Evolutionary conservation across 441 rosid genomes (phyloP), one percentile per base, ranked within the genome.

Genomic region (Populus hybrid): DNA sequence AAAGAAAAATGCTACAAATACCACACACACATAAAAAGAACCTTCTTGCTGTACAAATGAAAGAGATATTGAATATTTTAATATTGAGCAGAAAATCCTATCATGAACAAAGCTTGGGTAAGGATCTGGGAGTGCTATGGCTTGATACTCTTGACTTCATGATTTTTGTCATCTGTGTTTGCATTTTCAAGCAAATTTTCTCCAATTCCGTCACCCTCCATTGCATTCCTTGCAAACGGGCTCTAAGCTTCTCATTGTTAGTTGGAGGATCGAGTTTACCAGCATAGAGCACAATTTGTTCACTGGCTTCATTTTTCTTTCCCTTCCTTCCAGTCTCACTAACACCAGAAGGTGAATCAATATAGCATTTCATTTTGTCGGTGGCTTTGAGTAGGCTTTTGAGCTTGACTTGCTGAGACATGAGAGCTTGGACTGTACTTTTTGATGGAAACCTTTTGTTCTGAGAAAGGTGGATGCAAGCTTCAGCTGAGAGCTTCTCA

Each of bases 91-190:
- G 70, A 74, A 9, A 67, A 46, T 53, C 18, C 69, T 79, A 75
- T 90, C 89, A 90, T 53, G 97, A 92, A 83, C 98, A 94, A 14
- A 94, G 87, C 85, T 79, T 92, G 8, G 98, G 97, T 71, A 94
- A 81, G 7, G 93, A 88, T 84, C 91, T 88, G 34, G 82, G 77
- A 71, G 35, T 85, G 46, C 83, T 83, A 53, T 72, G 83, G 75
- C 79, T 83, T 23, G 87, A 50, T 66, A 42, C 80, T 82, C 77
- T 94, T 18, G 93, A 88, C 83, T 83, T 90, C 86, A 88, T 82
- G 36, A 94, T 86, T 80, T 87, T 92, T 66, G 88, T 78, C 95
- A 92, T 90, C 77, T 90, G 94, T 63, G 77, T 83, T 79, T 94
- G 94, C 97, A 94, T 94, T 78, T 84, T 89, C 80, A 78, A 78